phyloP scores from a whole-genome alignment of 2,329 filamentous ascomycete species.

The Mycocentrospora acerina region DNA sequence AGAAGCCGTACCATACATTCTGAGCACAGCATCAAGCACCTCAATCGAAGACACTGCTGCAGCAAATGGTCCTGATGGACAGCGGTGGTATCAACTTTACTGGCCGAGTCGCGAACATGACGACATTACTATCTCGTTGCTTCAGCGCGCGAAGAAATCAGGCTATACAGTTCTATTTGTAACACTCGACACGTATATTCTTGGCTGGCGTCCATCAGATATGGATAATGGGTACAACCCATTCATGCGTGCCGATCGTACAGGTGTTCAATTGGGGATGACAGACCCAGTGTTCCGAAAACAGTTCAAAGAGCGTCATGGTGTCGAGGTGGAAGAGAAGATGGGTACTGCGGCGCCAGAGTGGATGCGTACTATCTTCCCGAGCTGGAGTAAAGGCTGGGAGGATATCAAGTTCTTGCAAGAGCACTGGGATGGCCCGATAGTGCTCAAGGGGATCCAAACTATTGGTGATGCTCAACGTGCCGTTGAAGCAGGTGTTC shows the following conservation, averaged over 20 bases:
- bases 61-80: conserved; percentile 53
- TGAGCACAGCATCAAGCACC: conserved; percentile 63
- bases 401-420: conserved; percentile 61
- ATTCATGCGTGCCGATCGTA: conserved; percentile 26
- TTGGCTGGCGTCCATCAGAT: conserved; percentile 68
- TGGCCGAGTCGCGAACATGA: conserved; percentile 66
- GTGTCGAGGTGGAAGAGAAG: conserved; percentile 45
- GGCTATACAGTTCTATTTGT: conserved; percentile 68
- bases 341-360: conserved; percentile 20
- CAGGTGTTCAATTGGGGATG: conserved; percentile 64
- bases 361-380: conserved; percentile 33
- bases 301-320: conserved; percentile 54
- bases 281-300: conserved; percentile 66
- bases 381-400: conserved; percentile 59
- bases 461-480: conserved; percentile 51
- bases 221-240: conserved; percentile 57
- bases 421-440: conserved; percentile 63
- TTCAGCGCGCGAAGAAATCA: conserved; percentile 59
- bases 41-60: conserved; percentile 65
- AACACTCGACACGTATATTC: conserved; percentile 67
- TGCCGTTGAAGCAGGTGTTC: conserved; percentile 48
- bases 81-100: conserved; percentile 71
- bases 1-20: conserved; percentile 63
- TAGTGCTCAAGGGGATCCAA: conserved; percentile 63
- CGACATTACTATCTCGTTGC: conserved; percentile 62